Evolutionary conservation across 331 rosid species (phyloP), one percentile per base, ranked within the genome.

Genomic region (Spiraea crenata): DNA sequence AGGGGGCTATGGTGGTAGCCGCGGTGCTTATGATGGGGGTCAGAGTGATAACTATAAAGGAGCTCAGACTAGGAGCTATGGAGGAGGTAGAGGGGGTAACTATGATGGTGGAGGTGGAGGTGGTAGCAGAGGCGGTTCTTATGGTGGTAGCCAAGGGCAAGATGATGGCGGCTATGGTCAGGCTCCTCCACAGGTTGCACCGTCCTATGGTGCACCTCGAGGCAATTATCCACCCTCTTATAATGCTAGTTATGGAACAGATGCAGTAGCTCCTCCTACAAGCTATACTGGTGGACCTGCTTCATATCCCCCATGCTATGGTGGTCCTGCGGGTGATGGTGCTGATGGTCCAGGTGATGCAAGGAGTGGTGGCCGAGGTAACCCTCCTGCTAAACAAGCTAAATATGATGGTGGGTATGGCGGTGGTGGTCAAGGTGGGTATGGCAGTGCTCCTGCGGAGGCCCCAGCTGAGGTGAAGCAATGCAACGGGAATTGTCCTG

Each of bases 191-290:
- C 80, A 90, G 63, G 74, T 76, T 9, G 76, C 88, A n/a, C n/a
- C n/a, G 50, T 72, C 91, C 41, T 87, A 86, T 72, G 92, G 89
- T 7, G 76, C 81, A 59, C 77, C 84, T 63, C 84, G 89, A 61
- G 98, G 95, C 35, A 83, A 75, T 73, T 83, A 80, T 69, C 87
- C 84, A 4, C 85, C 95, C 46, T 60, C 91, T n/a, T 77, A 76
- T 67, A 78, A 79, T 88, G 74, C 82, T 52, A 76, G 58, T 75
- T 88, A 88, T 73, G 98, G 97, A 69, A 76, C 89, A 1, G 98
- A 95, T 58, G 99, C 96, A 6, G 96, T 86, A 80, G 98, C 99
- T 57, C 98, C 97, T 38, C 96, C 99, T 6, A 74, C 93, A 40
- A 88, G 90, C 76, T 95, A 89, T 79, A 75, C 96, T 42, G 98